Conservation (phyloP, 805 yeast species). For the Sugiyamaella smithiae region DNA sequence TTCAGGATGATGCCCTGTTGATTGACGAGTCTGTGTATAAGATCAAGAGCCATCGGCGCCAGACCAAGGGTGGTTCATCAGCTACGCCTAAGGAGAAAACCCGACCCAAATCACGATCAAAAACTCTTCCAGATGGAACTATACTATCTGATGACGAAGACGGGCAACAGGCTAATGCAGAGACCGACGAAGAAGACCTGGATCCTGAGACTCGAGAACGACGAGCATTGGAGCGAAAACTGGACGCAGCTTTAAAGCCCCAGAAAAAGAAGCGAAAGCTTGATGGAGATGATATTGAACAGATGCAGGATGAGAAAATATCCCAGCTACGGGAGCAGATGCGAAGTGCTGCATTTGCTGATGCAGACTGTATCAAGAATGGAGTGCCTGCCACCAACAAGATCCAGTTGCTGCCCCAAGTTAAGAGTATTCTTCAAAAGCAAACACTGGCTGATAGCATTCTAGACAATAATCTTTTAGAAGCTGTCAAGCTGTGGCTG, state of each 20-base stretch:
- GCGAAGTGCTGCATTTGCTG: conserved; percentile 66
- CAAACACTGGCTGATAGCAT: conserved; percentile 88
- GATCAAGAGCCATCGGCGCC: conserved; percentile 35
- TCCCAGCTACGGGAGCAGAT: conserved; percentile 78
- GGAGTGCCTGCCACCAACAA: conserved; percentile 74
- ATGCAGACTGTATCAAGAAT: conserved; percentile 51
- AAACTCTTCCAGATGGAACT: conserved; percentile 20
- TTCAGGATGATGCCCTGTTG: conserved; percentile 31
- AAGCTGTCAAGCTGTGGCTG: conserved; percentile 92
- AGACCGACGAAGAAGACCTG: conserved; percentile 20
- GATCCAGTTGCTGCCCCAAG: conserved; percentile 75
- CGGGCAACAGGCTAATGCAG: conserved; percentile 1
- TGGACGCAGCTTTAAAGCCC: conserved; percentile 73
- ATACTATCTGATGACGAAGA: conserved; percentile 22
- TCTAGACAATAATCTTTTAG: conserved; percentile 87
- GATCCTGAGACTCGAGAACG: conserved; percentile 51
- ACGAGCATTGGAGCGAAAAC: conserved; percentile 72
- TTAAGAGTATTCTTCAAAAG: conserved; percentile 69
- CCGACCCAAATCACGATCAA: conserved; percentile 17
- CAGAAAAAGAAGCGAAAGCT: conserved; percentile 53
- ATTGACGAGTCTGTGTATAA: conserved; percentile 41
- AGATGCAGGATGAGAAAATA: conserved; percentile 90
- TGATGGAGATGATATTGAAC: conserved; percentile 91
- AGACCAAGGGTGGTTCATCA: conserved; percentile 10
- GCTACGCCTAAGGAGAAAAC: conserved; percentile 18